Conservation (phyloP, 768 basidiomycete genomes). For the Kwoniella pini region DNA sequence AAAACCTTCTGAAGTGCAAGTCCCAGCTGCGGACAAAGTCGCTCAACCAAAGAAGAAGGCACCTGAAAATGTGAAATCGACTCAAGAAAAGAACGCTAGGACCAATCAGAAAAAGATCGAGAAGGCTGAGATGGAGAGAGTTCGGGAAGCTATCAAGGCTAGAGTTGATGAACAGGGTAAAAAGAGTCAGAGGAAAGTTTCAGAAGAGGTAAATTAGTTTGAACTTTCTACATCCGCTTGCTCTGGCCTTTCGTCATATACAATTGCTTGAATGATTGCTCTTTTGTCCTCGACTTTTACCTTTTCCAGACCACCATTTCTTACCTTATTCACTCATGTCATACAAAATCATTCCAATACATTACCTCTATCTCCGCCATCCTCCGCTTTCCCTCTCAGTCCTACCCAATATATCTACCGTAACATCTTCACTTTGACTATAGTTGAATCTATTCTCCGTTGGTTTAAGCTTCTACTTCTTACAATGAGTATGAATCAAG, state of each 20-base stretch:
- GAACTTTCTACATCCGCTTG: background rate
- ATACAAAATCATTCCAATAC: too few relatives aligned
- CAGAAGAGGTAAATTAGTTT: constrained; percentile 31
- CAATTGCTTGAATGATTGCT: too few relatives aligned
- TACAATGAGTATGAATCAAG: background rate
- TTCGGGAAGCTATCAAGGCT: constrained; percentile 25
- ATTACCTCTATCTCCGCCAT: too few relatives aligned
- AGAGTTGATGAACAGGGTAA: constrained; percentile 32
- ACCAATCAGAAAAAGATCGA: constrained; percentile 19
- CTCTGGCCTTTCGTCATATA: background rate
- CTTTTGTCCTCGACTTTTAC: too few relatives aligned
- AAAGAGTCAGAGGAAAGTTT: constrained; percentile 28
- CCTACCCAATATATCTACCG: too few relatives aligned
- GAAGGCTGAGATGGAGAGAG: constrained; percentile 21
- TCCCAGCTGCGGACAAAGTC: constrained; percentile 23
- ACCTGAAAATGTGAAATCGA: constrained; percentile 4
- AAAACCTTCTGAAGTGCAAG: constrained; percentile 25
- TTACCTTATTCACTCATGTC: too few relatives aligned
- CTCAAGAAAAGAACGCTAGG: constrained; percentile 10
- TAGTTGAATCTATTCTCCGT: too few relatives aligned
- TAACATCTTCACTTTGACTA: too few relatives aligned
- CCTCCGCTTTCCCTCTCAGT: too few relatives aligned
- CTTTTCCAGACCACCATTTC: too few relatives aligned
- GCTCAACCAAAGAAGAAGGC: constrained; percentile 10
- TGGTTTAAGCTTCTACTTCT: too few relatives aligned